Conservation (phyloP, 176 grass and related monocot species). For the Oryza punctata region DNA sequence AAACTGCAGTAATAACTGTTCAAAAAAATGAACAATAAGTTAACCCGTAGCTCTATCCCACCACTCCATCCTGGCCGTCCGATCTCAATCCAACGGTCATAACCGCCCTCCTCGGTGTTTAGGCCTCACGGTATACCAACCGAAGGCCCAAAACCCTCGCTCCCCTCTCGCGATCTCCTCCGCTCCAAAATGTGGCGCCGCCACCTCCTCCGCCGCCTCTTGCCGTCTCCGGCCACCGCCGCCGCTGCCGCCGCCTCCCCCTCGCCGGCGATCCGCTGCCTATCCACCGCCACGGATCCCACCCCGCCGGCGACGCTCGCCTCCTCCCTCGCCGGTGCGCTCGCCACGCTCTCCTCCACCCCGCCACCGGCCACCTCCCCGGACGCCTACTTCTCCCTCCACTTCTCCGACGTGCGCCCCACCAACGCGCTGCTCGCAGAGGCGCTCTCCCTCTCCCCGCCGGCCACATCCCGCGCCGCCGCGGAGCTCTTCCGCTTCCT, state of each 20-base stretch:
- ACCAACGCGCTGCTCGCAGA: slow-evolving; percentile 70
- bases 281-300: slow-evolving; percentile 10
- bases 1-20: background rate
- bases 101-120: background rate
- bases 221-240: slow-evolving; percentile 40
- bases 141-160: slow-evolving; percentile 10
- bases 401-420: slow-evolving; percentile 87
- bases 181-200: slow-evolving; percentile 65
- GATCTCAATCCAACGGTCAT: slow-evolving; percentile 14
- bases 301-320: slow-evolving; percentile 52
- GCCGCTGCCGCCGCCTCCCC: background rate
- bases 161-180: slow-evolving; percentile 28
- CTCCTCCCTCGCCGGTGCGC: slow-evolving; percentile 58
- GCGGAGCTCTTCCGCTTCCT: slow-evolving; percentile 82
- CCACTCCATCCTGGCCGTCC: background rate
- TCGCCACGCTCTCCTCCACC: slow-evolving; percentile 47
- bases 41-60: background rate
- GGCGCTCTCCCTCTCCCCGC: slow-evolving; percentile 67
- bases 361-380: slow-evolving; percentile 52
- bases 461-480: slow-evolving; percentile 56
- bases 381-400: slow-evolving; percentile 76
- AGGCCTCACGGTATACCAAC: background rate
- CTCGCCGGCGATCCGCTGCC: background rate
- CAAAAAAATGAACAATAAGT: background rate
- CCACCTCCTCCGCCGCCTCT: slow-evolving; percentile 47